Evolutionary conservation across 768 basidiomycete species (phyloP).

Genomic region (Hirschioporus abietinus): DNA sequence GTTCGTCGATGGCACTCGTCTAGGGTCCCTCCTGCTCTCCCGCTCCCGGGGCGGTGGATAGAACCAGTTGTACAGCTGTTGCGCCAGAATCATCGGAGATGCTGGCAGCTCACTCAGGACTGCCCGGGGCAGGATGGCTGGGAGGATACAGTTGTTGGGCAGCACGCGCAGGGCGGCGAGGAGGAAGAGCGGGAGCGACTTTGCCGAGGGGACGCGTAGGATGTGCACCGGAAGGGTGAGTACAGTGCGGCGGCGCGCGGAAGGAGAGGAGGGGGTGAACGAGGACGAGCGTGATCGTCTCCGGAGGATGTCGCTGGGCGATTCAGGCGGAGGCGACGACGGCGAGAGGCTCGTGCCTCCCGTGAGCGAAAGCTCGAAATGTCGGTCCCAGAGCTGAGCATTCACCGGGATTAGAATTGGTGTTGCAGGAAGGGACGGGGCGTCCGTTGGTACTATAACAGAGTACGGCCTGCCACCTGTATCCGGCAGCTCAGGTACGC

Average conservation of each 20-base stretch:
- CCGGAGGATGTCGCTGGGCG: neutral
- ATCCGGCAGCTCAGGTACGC: neutral
- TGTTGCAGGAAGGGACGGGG: neutral
- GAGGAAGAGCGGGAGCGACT: neutral
- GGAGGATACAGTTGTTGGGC: neutral
- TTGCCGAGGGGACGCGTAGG: neutral
- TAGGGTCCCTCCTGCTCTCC: neutral
- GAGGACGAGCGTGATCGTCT: neutral
- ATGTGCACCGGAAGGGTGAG: neutral
- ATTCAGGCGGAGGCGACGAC: neutral
- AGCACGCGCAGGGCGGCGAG: neutral
- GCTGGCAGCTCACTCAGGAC: conserved; percentile 1
- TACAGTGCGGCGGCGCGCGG: neutral
- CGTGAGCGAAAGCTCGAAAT: neutral
- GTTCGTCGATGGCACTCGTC: neutral
- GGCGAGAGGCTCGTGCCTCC: neutral
- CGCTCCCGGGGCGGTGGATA: neutral
- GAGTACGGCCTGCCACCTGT: neutral
- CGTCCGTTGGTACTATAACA: neutral
- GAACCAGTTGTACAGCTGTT: neutral
- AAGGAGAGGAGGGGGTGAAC: neutral
- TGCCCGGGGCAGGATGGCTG: neutral
- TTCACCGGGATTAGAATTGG: conserved; percentile 2
- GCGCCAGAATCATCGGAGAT: neutral
- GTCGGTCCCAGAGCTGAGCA: neutral